A percentile compares a stretch with the other conserved stretches of the same genome.
These are phyloP conservation scores for Hymenoscyphus occultus DNA, from an alignment of 2,329 filamentous ascomycete genomes.

Conservation along the genomic window DNA sequence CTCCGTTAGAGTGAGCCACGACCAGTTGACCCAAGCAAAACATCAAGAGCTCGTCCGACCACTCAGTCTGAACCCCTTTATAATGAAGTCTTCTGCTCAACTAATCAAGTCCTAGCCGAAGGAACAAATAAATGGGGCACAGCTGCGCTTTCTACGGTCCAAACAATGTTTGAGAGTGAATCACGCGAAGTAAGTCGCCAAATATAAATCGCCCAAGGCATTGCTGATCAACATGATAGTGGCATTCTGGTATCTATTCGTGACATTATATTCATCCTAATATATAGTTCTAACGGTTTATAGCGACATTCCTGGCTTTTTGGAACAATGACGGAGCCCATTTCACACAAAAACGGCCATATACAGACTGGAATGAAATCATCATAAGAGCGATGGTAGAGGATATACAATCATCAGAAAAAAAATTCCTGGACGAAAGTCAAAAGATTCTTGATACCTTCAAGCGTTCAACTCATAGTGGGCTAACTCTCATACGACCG, in stretches of 20 bases:
- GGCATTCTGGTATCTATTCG: conserved; percentile 2
- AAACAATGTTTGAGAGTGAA: neutral
- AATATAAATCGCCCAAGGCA: neutral
- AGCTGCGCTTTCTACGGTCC: conserved; percentile 7
- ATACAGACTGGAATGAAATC: conserved; percentile 17
- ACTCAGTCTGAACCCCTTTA: conserved; percentile 8
- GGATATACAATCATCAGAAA: conserved; percentile 14
- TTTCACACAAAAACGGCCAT: conserved; percentile 1
- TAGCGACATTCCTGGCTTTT: conserved; percentile 18
- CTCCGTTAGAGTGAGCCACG: neutral
- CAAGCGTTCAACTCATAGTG: neutral
- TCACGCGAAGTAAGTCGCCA: conserved; percentile 8
- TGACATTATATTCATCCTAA: neutral
- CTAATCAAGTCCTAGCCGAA: conserved; percentile 7
- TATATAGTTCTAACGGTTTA: conserved; percentile 1
- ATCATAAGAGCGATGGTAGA: conserved; percentile 19
- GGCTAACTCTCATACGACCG: neutral
- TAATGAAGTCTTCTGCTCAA: conserved; percentile 12
- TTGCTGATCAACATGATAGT: conserved; percentile 11
- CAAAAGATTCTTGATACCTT: conserved; percentile 11
- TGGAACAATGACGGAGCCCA: conserved; percentile 18
- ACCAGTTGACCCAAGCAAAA: conserved; percentile 10
- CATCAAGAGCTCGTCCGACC: conserved; percentile 9
- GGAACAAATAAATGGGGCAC: conserved; percentile 12
- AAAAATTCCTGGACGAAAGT: conserved; percentile 8